Percentiles rank a stretch among this genome's conserved stretches.
These are phyloP conservation scores for Salvia rosmarinus DNA, from an alignment of 257 asterid species.

Conservation along the genomic window DNA sequence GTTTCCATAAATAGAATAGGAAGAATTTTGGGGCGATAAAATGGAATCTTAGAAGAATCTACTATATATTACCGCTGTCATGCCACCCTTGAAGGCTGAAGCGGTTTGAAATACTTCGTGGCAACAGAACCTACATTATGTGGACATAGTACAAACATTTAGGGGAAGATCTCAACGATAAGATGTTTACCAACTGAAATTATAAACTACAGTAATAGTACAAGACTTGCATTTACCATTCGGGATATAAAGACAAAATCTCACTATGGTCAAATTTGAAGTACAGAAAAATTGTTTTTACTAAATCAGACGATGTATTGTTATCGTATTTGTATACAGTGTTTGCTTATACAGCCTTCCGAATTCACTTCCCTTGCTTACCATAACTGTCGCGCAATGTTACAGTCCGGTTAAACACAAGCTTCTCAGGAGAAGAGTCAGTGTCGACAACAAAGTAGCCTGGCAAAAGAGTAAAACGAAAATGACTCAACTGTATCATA, in stretches of 20 bases:
- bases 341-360: conserved; percentile 7
- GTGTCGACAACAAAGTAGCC: conserved; percentile 77
- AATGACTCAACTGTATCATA: neutral
- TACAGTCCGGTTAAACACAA: conserved; percentile 74
- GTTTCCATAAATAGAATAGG: too few species aligned
- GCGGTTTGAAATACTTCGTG: too few species aligned
- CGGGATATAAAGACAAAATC: neutral
- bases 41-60: too few species aligned
- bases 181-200: too few species aligned
- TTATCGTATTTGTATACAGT: conserved; percentile 17
- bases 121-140: too few species aligned
- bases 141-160: too few species aligned
- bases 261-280: neutral
- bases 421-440: conserved; percentile 66
- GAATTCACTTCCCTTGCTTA: conserved; percentile 62
- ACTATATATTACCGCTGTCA: too few species aligned
- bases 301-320: conserved; percentile 16
- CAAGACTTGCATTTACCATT: neutral
- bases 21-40: too few species aligned
- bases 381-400: conserved; percentile 69
- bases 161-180: too few species aligned
- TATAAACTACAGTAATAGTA: neutral
- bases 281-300: neutral
- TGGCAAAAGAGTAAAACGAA: conserved; percentile 31
- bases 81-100: too few species aligned